Base-by-base conservation (phyloP, 345 rosid genomes). In the Eucalyptus cladocalyx region DNA sequence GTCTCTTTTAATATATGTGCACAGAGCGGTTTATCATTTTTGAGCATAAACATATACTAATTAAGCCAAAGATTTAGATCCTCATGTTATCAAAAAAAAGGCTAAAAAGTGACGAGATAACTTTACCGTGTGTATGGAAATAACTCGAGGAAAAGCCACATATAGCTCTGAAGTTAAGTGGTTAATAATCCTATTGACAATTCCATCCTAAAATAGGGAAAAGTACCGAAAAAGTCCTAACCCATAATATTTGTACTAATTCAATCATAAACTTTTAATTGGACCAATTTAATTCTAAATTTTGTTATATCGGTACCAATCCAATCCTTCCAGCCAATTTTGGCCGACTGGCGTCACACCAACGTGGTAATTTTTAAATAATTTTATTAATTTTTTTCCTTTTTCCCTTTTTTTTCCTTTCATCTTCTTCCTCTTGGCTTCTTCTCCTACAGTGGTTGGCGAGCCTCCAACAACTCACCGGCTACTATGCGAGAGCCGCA, bases 401-500 rank as follows among this genome's bases (percentile, higher is more conserved):
- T 6, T 51, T 48, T 48, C 2, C 43, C 8, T 47, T 14, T 49
- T 51, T 18, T 18, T 17, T 7, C 23, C 56, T 51, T 51, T 18
- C 56, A 0, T 51, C 23, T 51, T 51, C 56, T 51, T 51, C 56
- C 4, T 51, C 0, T 7, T 51, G 56, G 56, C 9, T 51, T 51
- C 23, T 51, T 51, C 56, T 2, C 53, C 53, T 6, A 0, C 7
- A 50, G 8, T 50, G 53, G 53, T 8, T 51, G 1, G 56, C 23
- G 0, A 51, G 56, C 56, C 56, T 51, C 23, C 9, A 0, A 0
- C 2, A 1, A 1, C 56, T 51, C 56, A 1, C 23, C 1, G 0
- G 2, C 23, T 51, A 0, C 23, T 51, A 0, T 51, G 23, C 9
- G 4, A 51, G 23, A 18, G 54, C 0, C 7, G 7, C 51, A 49